Percentiles rank a stretch among this genome's conserved stretches.
phyloP scores from a whole-genome alignment of 306 rosid species.

The Quercus cerris region DNA sequence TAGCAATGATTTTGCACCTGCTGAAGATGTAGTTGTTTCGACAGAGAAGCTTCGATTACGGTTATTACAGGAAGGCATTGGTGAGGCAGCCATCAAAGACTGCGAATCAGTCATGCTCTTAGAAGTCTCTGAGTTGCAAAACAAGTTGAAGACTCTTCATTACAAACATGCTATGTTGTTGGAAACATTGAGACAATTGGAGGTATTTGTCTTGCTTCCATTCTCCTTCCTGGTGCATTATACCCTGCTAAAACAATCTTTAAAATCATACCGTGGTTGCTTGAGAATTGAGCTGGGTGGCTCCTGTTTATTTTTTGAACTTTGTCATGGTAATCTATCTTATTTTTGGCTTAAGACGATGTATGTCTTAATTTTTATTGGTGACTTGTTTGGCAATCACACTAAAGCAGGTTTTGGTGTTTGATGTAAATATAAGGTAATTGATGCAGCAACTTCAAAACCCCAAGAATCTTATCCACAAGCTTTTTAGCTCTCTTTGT shows the following conservation, averaged over 20 bases:
- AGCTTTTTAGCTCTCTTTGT: not conserved
- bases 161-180: slow-evolving; percentile 74
- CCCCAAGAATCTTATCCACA: not conserved
- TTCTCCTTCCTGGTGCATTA: slow-evolving; percentile 1
- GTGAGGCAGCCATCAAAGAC: slow-evolving; percentile 64
- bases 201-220: slow-evolving; percentile 51
- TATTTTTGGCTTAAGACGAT: slow-evolving; percentile 14
- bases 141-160: slow-evolving; percentile 72
- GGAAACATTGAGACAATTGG: slow-evolving; percentile 79
- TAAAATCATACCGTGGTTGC: slow-evolving; percentile 5
- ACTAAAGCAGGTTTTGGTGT: not conserved
- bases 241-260: slow-evolving; percentile 3
- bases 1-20: slow-evolving; percentile 67
- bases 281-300: not conserved
- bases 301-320: slow-evolving; percentile 5
- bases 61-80: slow-evolving; percentile 74
- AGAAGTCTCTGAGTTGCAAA: slow-evolving; percentile 82
- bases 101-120: slow-evolving; percentile 88
- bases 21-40: slow-evolving; percentile 80
- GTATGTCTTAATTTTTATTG: not conserved
- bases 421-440: not conserved
- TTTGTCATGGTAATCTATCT: slow-evolving; percentile 3
- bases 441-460: not conserved
- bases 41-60: slow-evolving; percentile 85
- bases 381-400: not conserved